Evolutionary conservation across 257 asterid species (phyloP), one percentile per base, ranked within the genome.

Genomic region (Fraxinus excelsior): DNA sequence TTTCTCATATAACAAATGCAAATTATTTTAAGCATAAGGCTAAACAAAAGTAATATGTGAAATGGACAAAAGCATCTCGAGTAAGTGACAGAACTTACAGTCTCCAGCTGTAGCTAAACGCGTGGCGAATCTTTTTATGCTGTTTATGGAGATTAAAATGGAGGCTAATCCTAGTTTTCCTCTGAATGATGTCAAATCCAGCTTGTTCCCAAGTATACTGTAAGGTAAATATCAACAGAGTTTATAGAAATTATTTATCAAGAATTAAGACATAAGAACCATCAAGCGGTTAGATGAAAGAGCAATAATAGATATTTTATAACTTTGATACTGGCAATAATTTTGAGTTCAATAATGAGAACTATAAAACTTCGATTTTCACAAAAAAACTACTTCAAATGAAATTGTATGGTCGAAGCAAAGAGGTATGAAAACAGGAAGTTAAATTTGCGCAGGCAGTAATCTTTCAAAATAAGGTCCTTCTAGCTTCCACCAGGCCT

Each of bases 51-150:
- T 46, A 44, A 44, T 14, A 13, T 32, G 32, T 32, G 32, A 64
- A 23, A 23, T 32, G 53, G 32, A 7, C 7, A 60, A 60, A 8
- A 18, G 38, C 12, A 67, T 28, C 62, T 34, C 38, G 21, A 42
- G 29, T 38, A 21, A 40, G 42, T 65, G 67, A 68, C 28, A 31
- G 62, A 34, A 84, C 96, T 95, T 93, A 95, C 99, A 96, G 92
- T 87, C 98, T 91, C 99, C 99, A 96, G 89, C 98, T 96, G 85
- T 93, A 93, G 83, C 97, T 90, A 87, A 96, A 96, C 19, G 98
- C 98, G 78, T 93, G 93, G 42, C 92, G 92, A 75, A 96, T 81
- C 92, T 96, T 96, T 73, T 85, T 86, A 1, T 86, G 80, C 35
- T 84, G 93, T 80, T 88, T 89, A 78, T 88, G 92, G 81, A 96